Percentiles rank a stretch among this genome's conserved stretches.
Conservation (phyloP, 1,139 yeast genomes). For the Blastobotrys arbuscula region DNA sequence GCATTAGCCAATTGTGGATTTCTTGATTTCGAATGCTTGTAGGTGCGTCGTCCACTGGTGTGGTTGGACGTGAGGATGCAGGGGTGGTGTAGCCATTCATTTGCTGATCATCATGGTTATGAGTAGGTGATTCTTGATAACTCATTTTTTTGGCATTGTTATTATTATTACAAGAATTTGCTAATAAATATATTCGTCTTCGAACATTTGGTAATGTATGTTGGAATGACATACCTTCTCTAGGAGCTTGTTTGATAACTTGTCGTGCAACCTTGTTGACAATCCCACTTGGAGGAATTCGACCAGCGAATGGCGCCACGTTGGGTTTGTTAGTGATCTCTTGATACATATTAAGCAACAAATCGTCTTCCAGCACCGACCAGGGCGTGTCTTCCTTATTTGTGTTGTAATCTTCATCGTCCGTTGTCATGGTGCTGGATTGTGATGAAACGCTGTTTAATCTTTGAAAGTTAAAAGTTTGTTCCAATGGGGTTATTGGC, state of each 20-base stretch:
- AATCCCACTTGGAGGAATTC: constrained; percentile 35
- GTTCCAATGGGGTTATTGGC: constrained; percentile 10
- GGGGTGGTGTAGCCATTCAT: constrained; percentile 1
- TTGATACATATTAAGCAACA: constrained; percentile 27
- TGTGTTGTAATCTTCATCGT: constrained; percentile 3
- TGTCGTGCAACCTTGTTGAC: constrained; percentile 35
- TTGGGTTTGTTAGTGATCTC: constrained; percentile 29
- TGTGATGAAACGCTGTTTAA: constrained; percentile 3
- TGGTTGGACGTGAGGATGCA: constrained; percentile 14
- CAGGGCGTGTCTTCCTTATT: constrained; percentile 17
- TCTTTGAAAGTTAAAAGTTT: constrained; percentile 2
- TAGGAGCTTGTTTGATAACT: constrained; percentile 28
- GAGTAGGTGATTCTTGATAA: neutral
- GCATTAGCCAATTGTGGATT: constrained; percentile 13
- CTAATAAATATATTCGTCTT: constrained; percentile 26
- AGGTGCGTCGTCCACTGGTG: neutral
- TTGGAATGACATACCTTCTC: constrained; percentile 28
- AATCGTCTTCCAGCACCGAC: constrained; percentile 30
- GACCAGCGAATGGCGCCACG: constrained; percentile 35
- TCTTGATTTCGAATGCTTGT: constrained; percentile 2
- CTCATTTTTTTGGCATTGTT: neutral
- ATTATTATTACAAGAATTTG: neutral
- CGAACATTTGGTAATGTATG: constrained; percentile 32
- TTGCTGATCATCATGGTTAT: neutral
- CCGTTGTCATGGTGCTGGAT: neutral